These are phyloP conservation scores for Podaxis rugospora DNA, from an alignment of 768 basidiomycete genomes.

Conservation along the genomic window DNA sequence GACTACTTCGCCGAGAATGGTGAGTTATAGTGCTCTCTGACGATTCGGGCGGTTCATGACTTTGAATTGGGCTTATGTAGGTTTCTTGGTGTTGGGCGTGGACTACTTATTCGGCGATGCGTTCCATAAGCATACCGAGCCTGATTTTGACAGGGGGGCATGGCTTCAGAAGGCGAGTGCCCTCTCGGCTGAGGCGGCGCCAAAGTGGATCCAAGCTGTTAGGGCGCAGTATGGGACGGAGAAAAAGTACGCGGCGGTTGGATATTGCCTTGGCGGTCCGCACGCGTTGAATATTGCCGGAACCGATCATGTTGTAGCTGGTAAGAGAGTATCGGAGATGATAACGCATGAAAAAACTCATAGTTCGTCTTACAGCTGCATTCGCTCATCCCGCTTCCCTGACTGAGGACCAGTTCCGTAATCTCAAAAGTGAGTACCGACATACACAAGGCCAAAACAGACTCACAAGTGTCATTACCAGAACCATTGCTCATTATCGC, in stretches of 20 bases:
- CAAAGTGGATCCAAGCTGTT: slow-evolving; percentile 50
- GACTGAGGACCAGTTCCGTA: slow-evolving; percentile 42
- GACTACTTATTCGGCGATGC: slow-evolving; percentile 66
- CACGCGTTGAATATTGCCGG: slow-evolving; percentile 43
- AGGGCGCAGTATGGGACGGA: slow-evolving; percentile 37
- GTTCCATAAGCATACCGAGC: slow-evolving; percentile 34
- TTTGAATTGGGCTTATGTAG: slow-evolving; percentile 22
- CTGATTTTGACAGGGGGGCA: slow-evolving; percentile 29
- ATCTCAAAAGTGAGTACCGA: slow-evolving; percentile 40
- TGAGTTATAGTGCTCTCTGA: slow-evolving; percentile 18
- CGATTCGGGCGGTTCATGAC: not conserved
- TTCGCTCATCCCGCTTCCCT: slow-evolving; percentile 53
- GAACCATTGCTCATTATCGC: slow-evolving; percentile 53
- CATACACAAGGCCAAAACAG: not conserved
- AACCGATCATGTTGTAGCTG: slow-evolving; percentile 42
- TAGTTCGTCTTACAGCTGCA: slow-evolving; percentile 32
- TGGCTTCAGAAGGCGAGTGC: slow-evolving; percentile 37
- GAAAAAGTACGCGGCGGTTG: slow-evolving; percentile 41
- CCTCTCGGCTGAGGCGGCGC: slow-evolving; percentile 34
- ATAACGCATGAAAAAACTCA: not conserved
- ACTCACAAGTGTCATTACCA: slow-evolving; percentile 16
- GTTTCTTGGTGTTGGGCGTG: slow-evolving; percentile 52
- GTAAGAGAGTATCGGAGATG: slow-evolving; percentile 23
- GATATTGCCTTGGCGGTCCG: slow-evolving; percentile 58
- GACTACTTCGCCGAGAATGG: slow-evolving; percentile 63